Evolutionary conservation across 2,329 filamentous ascomycete species (phyloP).

Genomic region (Fusarium nanum): DNA sequence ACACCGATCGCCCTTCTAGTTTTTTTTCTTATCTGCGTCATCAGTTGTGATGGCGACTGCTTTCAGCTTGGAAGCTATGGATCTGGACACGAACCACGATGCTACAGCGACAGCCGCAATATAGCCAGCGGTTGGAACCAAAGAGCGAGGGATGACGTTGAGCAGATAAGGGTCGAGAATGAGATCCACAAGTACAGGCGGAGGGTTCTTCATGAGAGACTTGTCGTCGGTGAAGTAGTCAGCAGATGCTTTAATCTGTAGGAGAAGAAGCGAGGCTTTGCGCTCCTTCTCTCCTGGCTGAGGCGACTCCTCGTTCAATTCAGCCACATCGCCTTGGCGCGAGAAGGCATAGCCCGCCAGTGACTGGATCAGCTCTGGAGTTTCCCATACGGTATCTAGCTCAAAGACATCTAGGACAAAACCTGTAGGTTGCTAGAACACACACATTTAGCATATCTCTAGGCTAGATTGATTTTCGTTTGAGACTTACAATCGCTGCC

Average conservation of each 20-base stretch:
- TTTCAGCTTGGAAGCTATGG: conserved; percentile 46
- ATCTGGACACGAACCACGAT: conserved; percentile 58
- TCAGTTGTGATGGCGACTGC: conserved; percentile 43
- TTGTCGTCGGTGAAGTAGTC: conserved; percentile 85
- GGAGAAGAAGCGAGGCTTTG: conserved; percentile 70
- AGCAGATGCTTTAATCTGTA: conserved; percentile 80
- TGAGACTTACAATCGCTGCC: conserved; percentile 82
- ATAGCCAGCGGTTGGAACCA: conserved; percentile 78
- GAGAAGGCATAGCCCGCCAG: conserved; percentile 70
- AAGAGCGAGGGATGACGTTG: conserved; percentile 82
- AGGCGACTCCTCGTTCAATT: conserved; percentile 4
- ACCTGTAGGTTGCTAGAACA: conserved; percentile 80
- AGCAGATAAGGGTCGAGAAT: conserved; percentile 88
- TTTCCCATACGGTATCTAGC: conserved; percentile 69
- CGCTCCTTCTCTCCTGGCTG: conserved; percentile 33
- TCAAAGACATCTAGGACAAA: conserved; percentile 77
- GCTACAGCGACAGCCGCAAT: conserved; percentile 69
- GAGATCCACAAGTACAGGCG: conserved; percentile 80
- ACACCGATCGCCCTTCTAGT: conserved; percentile 36
- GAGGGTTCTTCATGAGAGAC: conserved; percentile 79
- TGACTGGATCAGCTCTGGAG: conserved; percentile 71
- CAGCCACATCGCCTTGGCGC: conserved; percentile 52
- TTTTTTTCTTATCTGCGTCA: conserved; percentile 54
- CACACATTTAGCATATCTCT: conserved; percentile 15
- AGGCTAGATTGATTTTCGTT: background rate